Conservation (phyloP, 257 asterid genomes). For the Jacaranda mimosifolia region DNA sequence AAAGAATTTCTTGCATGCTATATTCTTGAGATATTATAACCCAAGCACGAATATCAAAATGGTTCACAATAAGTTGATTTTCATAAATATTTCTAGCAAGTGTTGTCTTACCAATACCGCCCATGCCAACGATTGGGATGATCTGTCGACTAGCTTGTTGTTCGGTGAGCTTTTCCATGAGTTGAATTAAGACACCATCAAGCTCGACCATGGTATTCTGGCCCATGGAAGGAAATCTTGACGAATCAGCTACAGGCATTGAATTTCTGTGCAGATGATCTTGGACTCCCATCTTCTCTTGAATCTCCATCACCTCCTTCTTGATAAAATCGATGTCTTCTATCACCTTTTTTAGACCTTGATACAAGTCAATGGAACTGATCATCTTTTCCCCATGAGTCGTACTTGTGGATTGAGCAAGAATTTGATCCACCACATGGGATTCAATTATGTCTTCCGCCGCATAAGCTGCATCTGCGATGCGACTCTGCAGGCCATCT, state of each 20-base stretch:
- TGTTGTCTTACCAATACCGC: constrained; percentile 29
- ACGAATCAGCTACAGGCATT: neutral
- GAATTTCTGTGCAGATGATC: neutral
- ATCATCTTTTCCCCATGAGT: neutral
- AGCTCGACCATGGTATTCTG: neutral
- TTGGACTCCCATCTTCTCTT: neutral
- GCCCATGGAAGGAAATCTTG: neutral
- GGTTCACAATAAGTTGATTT: neutral
- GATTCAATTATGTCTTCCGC: too few species aligned
- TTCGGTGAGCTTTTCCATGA: constrained; percentile 4
- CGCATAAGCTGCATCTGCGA: too few species aligned
- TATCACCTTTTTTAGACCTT: too few species aligned
- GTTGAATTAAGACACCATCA: neutral
- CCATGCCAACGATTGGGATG: constrained; percentile 24
- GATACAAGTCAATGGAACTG: too few species aligned
- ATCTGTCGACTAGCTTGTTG: neutral
- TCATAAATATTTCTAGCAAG: constrained; percentile 20
- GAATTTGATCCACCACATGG: too few species aligned
- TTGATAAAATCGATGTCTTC: too few species aligned
- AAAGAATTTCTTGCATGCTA: neutral
- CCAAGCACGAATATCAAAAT: constrained; percentile 21
- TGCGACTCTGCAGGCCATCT: too few species aligned
- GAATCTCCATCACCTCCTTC: too few species aligned
- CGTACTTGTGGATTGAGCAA: too few species aligned
- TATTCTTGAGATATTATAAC: constrained; percentile 19